A percentile compares a stretch with the other conserved stretches of the same genome.
Evolutionary conservation across 2,329 filamentous ascomycete species (phyloP).

Genomic region (Microsporum audouinii): DNA sequence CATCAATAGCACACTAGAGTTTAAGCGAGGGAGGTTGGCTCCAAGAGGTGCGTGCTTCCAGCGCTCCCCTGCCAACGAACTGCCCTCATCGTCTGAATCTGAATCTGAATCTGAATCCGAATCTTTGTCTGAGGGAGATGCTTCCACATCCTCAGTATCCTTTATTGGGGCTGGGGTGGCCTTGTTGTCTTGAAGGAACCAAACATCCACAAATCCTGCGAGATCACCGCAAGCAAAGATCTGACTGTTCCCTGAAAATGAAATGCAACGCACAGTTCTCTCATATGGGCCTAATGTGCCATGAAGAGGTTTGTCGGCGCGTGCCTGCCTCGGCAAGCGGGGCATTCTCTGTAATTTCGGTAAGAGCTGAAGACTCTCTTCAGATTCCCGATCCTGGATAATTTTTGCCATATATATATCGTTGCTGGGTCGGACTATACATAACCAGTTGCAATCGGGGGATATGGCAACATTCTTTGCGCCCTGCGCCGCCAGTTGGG

Average conservation of each 20-base stretch:
- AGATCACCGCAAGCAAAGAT: constrained; percentile 71
- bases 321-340: constrained; percentile 25
- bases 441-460: constrained; percentile 37
- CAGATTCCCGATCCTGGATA: constrained; percentile 27
- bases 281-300: constrained; percentile 66
- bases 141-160: constrained; percentile 27
- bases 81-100: constrained; percentile 29
- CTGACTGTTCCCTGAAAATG: constrained; percentile 70
- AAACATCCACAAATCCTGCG: constrained; percentile 76
- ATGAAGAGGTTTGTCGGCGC: constrained; percentile 42
- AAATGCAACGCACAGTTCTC: constrained; percentile 58
- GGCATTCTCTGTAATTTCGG: constrained; percentile 35
- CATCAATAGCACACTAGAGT: constrained; percentile 52
- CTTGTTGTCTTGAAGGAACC: constrained; percentile 56
- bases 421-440: constrained; percentile 48
- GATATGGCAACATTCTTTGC: constrained; percentile 52
- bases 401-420: constrained; percentile 46
- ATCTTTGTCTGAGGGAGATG: constrained; percentile 38
- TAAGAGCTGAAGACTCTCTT: constrained; percentile 32
- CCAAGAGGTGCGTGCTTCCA: constrained; percentile 68
- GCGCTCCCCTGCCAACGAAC: constrained; percentile 34
- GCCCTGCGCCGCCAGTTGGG: constrained; percentile 47
- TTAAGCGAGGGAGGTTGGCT: constrained; percentile 56
- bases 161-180: constrained; percentile 22
- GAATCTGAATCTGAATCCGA: constrained; percentile 30